A percentile compares a stretch with the other conserved stretches of the same genome.
Evolutionary conservation across 1,284 basidiomycete genomes (phyloP).

Genomic region (Sporisorium iseilematis-ciliati): DNA sequence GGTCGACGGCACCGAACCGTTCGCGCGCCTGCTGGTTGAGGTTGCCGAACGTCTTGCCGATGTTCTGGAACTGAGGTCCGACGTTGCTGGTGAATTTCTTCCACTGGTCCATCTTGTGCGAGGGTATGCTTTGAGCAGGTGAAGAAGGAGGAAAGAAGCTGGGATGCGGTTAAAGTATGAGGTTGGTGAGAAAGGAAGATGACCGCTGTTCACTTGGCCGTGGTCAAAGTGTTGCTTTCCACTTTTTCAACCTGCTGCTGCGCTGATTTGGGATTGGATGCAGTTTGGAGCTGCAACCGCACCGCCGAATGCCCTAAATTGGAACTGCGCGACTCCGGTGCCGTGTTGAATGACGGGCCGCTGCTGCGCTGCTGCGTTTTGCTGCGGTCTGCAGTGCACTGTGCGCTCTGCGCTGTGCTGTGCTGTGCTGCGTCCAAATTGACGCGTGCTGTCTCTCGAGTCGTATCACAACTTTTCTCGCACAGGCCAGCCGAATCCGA

Average conservation of each 20-base stretch:
- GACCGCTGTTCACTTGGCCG: neutral
- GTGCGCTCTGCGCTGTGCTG: constrained; percentile 1
- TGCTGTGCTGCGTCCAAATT: constrained; percentile 4
- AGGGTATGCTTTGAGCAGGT: neutral
- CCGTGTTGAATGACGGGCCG: constrained; percentile 11
- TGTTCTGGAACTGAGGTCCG: constrained; percentile 71
- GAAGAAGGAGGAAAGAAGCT: neutral
- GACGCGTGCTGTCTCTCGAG: neutral
- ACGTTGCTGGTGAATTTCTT: constrained; percentile 68
- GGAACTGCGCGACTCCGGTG: constrained; percentile 10
- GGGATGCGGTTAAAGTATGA: neutral
- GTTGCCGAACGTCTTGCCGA: constrained; percentile 85
- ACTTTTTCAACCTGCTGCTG: constrained; percentile 12
- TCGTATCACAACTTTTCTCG: neutral
- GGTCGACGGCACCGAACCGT: constrained; percentile 85
- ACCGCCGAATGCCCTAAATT: neutral
- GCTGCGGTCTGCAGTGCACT: constrained; percentile 5
- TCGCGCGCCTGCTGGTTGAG: constrained; percentile 77
- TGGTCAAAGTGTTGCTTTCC: constrained; percentile 28
- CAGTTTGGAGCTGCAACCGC: constrained; percentile 5
- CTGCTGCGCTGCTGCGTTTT: constrained; percentile 1
- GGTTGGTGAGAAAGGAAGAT: constrained; percentile 1
- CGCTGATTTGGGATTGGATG: constrained; percentile 5
- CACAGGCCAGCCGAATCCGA: constrained; percentile 14
- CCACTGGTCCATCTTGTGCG: constrained; percentile 80